Base-by-base conservation (phyloP, 106 monocot genomes). In the Platanthera zijinensis region DNA sequence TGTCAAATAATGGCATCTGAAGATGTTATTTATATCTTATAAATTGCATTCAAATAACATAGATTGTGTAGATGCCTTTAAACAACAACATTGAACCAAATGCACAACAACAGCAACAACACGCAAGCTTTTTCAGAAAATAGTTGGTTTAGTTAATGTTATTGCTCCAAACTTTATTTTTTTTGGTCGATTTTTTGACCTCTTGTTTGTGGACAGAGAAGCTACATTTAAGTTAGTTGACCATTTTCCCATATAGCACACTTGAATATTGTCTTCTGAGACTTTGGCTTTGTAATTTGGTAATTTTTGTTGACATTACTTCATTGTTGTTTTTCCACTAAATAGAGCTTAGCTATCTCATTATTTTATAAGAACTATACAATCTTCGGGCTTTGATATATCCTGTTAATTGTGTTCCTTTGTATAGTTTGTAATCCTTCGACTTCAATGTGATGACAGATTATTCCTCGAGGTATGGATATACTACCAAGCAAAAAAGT, bases 381-480 rank as follows among this genome's bases (percentile, higher is more conserved):
- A 56, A 56, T 56, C 56, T 56, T 19, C 2, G 21, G 21, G 59
- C 21, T 61, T 39, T 39, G 39, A 39, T 39, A 39, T 61, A 18
- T 59, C 18, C 59, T 59, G 59, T 19, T 59, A 59, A n/a, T 5
- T 15, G 6, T 67, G 10, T 67, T 3, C 25, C 48, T 48, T 48
- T 70, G 70, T n/a, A 47, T 0, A 17, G 17, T 69, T 69, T 12
- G 45, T 46, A 25, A 70, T 70, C 15, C 51, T 51, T 18, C 50
- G 22, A 22, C 19, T 50, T 32, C 19, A 22, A 48, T 72, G 19
- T 72, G 72, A 72, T 72, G 6, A 15, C 72, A 72, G 72, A 51
- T 72, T 22, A 46, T 72, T 72, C 3, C 6, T 0, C 19, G 5
- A 72, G 39, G 64, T 2, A 7, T 8, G 66, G 11, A 66, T 21